Conservation (phyloP, 1,284 basidiomycete species). For the Malassezia caprae region DNA sequence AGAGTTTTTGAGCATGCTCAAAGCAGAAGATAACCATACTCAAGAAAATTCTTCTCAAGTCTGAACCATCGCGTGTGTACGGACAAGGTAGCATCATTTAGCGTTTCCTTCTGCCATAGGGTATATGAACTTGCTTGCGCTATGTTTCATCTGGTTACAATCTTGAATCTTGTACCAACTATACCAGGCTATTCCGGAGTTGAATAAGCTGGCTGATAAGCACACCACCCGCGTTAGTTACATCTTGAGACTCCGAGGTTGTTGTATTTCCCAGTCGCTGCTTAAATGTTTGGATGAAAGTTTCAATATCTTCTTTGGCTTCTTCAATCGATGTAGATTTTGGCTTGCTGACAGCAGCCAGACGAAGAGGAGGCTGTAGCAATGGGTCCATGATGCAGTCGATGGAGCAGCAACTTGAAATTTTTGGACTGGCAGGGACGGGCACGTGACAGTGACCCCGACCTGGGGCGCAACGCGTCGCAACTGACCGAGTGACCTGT, state of each 20-base stretch:
- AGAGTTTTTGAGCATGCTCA: constrained; percentile 6
- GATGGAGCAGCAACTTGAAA: background rate
- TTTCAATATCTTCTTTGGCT: constrained; percentile 4
- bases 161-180: background rate
- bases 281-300: constrained; percentile 10
- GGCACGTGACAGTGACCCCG: background rate
- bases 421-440: background rate
- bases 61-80: background rate
- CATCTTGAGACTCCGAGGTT: constrained; percentile 1
- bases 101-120: background rate
- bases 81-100: background rate
- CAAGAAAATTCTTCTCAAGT: background rate
- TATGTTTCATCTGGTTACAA: background rate
- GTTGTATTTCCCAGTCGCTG: background rate
- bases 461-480: background rate
- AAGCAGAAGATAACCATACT: background rate
- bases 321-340: background rate
- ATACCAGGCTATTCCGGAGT: constrained; percentile 9
- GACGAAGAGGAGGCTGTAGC: constrained; percentile 10
- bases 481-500: background rate
- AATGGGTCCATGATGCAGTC: constrained; percentile 13
- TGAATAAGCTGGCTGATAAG: constrained; percentile 14
- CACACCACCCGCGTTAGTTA: constrained; percentile 12
- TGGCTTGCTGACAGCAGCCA: background rate
- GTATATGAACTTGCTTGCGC: background rate